Evolutionary conservation across 495 filamentous ascomycete genomes (phyloP).

Genomic region (Platismatia glauca): DNA sequence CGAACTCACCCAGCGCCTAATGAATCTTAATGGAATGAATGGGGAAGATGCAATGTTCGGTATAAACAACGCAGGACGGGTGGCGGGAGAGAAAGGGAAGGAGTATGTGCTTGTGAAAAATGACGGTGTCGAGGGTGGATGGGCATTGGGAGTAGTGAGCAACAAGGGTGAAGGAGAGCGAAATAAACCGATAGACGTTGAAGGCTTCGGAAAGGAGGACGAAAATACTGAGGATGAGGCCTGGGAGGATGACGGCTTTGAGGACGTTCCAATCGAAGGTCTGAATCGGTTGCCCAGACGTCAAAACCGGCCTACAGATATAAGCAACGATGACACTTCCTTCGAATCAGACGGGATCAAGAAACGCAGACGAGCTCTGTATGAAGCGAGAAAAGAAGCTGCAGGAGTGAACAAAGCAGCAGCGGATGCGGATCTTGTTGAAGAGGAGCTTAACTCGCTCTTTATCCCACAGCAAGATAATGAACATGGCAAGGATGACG

Average conservation of each 20-base stretch:
- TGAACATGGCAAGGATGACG: constrained; percentile 20
- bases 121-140: constrained; percentile 89
- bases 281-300: constrained; percentile 76
- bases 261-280: constrained; percentile 92
- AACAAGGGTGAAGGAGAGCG: constrained; percentile 66
- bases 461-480: constrained; percentile 25
- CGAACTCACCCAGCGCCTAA: constrained; percentile 87
- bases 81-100: constrained; percentile 81
- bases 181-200: constrained; percentile 83
- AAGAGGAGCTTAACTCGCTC: constrained; percentile 33
- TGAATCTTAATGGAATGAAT: constrained; percentile 89
- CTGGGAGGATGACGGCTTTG: constrained; percentile 67
- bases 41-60: constrained; percentile 57
- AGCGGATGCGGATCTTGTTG: constrained; percentile 46
- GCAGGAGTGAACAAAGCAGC: constrained; percentile 16
- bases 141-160: constrained; percentile 87
- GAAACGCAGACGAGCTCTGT: constrained; percentile 38
- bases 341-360: constrained; percentile 36
- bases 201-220: constrained; percentile 52
- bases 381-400: constrained; percentile 30
- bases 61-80: constrained; percentile 51
- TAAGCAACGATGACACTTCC: constrained; percentile 21
- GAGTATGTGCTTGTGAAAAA: constrained; percentile 97
- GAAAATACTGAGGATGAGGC: constrained; percentile 53
- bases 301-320: constrained; percentile 14